Percentiles rank a stretch among this genome's conserved stretches.
Evolutionary conservation across 805 yeast species (phyloP).

Genomic region (Cyberlindnera veronae): DNA sequence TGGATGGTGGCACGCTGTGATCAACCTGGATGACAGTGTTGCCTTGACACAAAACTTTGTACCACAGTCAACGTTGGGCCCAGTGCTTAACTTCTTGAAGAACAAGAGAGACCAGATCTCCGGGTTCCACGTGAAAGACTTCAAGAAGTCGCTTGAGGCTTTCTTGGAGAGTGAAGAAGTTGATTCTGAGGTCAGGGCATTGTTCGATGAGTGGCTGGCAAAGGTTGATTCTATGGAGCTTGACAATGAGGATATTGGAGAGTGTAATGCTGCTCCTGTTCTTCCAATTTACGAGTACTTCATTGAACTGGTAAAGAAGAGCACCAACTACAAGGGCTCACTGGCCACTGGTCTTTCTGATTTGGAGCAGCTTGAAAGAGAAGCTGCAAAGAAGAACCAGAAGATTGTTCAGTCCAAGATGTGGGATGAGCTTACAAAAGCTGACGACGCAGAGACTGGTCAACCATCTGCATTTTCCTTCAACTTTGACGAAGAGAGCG

Average conservation of each 20-base stretch:
- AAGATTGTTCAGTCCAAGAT: constrained; percentile 40
- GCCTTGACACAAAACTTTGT: constrained; percentile 91
- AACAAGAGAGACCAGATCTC: constrained; percentile 68
- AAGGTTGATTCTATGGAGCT: constrained; percentile 27
- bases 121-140: constrained; percentile 66
- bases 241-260: constrained; percentile 65
- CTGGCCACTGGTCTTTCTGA: constrained; percentile 35
- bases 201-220: constrained; percentile 30
- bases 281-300: constrained; percentile 66
- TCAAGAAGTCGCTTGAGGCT: constrained; percentile 34
- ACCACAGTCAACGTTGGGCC: constrained; percentile 57
- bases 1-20: constrained; percentile 98
- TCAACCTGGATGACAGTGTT: constrained; percentile 76
- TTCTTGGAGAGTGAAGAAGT: constrained; percentile 27
- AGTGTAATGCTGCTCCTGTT: constrained; percentile 34
- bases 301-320: constrained; percentile 41
- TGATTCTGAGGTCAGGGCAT: constrained; percentile 13
- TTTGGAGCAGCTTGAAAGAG: constrained; percentile 34
- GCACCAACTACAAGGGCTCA: constrained; percentile 34
- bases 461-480: constrained; percentile 20
- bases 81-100: constrained; percentile 64
- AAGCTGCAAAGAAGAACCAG: constrained; percentile 23
- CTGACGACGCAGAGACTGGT: not conserved
- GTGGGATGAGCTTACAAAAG: constrained; percentile 46
- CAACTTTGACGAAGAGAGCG: constrained; percentile 25